A percentile compares a stretch with the other conserved stretches of the same genome.
phyloP scores from a whole-genome alignment of 805 yeast genomes.

The Ogataea nakhonphanomensis region DNA sequence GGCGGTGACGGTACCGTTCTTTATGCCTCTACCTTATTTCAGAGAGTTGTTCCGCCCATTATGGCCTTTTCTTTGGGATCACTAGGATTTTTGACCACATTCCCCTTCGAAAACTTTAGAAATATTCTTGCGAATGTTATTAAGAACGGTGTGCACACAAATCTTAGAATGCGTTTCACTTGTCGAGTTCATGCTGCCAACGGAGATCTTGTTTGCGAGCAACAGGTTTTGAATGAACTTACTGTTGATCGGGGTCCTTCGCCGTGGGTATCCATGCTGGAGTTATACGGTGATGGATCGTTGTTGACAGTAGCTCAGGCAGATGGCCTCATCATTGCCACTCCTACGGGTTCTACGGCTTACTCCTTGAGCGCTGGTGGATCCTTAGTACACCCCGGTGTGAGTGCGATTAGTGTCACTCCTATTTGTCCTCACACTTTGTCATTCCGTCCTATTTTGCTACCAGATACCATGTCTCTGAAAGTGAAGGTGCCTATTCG shows the following conservation, averaged over 20 bases:
- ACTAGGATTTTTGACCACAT: conserved; percentile 87
- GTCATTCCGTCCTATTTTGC: conserved; percentile 84
- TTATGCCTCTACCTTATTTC: conserved; percentile 83
- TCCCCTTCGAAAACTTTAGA: conserved; percentile 71
- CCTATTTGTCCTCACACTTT: conserved; percentile 96
- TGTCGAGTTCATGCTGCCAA: conserved; percentile 63
- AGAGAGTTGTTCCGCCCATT: conserved; percentile 85
- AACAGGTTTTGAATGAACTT: conserved; percentile 84
- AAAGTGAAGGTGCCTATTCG: conserved; percentile 74
- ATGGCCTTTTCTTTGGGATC: conserved; percentile 87
- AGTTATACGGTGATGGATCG: conserved; percentile 83
- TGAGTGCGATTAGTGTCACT: conserved; percentile 86
- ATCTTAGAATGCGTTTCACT: conserved; percentile 82
- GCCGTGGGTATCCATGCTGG: conserved; percentile 86
- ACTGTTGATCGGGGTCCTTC: conserved; percentile 93
- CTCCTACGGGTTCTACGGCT: conserved; percentile 97
- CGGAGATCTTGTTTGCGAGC: conserved; percentile 56
- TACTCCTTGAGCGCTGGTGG: conserved; percentile 96
- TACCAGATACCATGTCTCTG: conserved; percentile 90
- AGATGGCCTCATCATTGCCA: conserved; percentile 87
- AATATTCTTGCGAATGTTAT: conserved; percentile 54
- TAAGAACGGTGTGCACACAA: conserved; percentile 68
- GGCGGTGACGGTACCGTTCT: conserved; percentile 98
- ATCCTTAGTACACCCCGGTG: conserved; percentile 89
- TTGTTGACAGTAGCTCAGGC: conserved; percentile 88